Percentiles rank a stretch among this genome's conserved stretches.
Conservation (phyloP, 75 land plant genomes). For the Sequoiadendron giganteum region DNA sequence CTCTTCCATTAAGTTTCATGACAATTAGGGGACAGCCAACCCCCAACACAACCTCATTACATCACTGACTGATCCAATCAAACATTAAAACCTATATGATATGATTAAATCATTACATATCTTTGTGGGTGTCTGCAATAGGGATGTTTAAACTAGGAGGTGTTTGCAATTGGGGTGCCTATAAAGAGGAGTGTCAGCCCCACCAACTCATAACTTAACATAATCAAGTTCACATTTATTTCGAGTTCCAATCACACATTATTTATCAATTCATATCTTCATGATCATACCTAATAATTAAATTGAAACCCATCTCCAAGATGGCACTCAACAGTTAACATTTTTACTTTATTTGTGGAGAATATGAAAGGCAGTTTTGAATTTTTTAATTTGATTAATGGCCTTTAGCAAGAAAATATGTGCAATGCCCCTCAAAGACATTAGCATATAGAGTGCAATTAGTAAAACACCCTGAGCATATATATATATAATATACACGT, state of each 20-base stretch:
- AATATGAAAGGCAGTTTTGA: neutral
- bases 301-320: neutral
- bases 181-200: neutral
- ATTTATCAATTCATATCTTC: neutral
- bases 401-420: neutral
- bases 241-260: neutral
- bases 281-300: neutral
- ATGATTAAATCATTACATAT: neutral
- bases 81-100: too few relatives aligned
- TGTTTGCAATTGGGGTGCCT: neutral
- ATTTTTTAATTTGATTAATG: too few relatives aligned
- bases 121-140: neutral
- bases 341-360: neutral
- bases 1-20: too few relatives aligned
- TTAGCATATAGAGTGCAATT: too few relatives aligned
- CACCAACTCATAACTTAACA: neutral
- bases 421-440: neutral
- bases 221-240: neutral
- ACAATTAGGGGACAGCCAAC: too few relatives aligned
- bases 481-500: too few relatives aligned
- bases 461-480: too few relatives aligned
- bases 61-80: too few relatives aligned
- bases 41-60: too few relatives aligned
- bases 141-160: neutral
- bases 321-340: neutral